Base-by-base conservation (phyloP, 345 rosid species). In the Erodium maritimum region DNA sequence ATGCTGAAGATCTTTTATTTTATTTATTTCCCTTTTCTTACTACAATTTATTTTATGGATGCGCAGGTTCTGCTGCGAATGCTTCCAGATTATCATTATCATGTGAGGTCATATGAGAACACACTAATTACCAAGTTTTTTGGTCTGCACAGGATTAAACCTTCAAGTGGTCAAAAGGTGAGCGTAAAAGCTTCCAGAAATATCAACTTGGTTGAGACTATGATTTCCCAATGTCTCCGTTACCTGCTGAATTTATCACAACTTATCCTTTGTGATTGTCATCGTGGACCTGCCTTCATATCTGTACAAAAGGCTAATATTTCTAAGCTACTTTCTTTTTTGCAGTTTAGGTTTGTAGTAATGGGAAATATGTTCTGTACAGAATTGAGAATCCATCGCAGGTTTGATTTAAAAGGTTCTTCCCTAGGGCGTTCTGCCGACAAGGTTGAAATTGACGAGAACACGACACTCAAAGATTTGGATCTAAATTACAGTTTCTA, bases 311-410 rank as follows among this genome's bases (percentile, higher is more conserved):
- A 37, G 46, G 13, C 46, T 37, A 12, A 25, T 37, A 37, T 37
- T 37, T 37, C 11, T 37, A 12, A 37, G 2, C 6, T 37, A 61
- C 42, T 56, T 56, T 50, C 73, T 57, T n/a, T 50, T 20, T 68
- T 57, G 79, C 91, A 93, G 96, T 93, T 93, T 67, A 89, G 96
- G 25, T 93, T 89, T 66, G 99, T 93, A 61, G 96, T 93, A 78
- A 93, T 93, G 99, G 96, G 99, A 58, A 93, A 93, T 63, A 87
- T 93, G 99, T 89, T 93, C 87, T 93, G 91, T 80, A 93, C 99
- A 58, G 99, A 88, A 73, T 67, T 93, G 60, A 82, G 95, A 73
- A 93, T 93, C 61, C 99, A 93, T 60, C 71, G 99, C 61, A 81
- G 99, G 75, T 93, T 81, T 69, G 99, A 93, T 76, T 79, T 93